A percentile compares a stretch with the other conserved stretches of the same genome.
phyloP scores from a whole-genome alignment of 2,329 filamentous ascomycete genomes.

The Alternaria sp. region DNA sequence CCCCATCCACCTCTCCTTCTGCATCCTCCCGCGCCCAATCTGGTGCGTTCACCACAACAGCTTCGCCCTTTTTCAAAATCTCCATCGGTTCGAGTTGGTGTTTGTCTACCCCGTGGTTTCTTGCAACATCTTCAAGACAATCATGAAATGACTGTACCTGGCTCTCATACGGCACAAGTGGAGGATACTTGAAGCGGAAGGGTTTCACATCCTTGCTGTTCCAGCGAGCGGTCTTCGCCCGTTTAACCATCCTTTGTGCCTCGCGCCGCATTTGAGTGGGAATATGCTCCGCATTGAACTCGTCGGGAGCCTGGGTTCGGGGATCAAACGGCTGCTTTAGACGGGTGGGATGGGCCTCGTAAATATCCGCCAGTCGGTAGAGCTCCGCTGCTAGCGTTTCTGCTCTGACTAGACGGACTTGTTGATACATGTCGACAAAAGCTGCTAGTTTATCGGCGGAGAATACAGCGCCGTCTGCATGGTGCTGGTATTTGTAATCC shows the following conservation, averaged over 20 bases:
- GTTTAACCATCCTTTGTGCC: not conserved
- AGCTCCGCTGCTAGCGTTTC: constrained; percentile 7
- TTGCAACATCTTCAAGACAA: not conserved
- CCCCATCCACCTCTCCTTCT: not conserved
- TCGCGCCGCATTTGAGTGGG: not conserved
- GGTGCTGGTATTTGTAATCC: not conserved
- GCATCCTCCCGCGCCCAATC: not conserved
- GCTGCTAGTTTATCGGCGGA: not conserved
- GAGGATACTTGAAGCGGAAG: constrained; percentile 10
- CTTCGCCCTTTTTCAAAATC: not conserved
- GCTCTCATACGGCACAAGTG: constrained; percentile 16
- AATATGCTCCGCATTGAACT: constrained; percentile 5
- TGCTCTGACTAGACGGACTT: constrained; percentile 4
- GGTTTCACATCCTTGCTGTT: not conserved
- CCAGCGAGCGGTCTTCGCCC: not conserved
- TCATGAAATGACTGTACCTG: constrained; percentile 2
- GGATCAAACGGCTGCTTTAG: constrained; percentile 15
- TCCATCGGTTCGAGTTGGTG: too few relatives aligned
- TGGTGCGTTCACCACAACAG: not conserved
- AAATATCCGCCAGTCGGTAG: constrained; percentile 4
- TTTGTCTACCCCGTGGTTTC: too few relatives aligned
- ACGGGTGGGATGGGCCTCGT: constrained; percentile 9
- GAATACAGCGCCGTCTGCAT: not conserved
- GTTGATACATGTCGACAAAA: constrained; percentile 4
- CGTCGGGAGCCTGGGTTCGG: not conserved